These are phyloP conservation scores for Dothideomycetes sp. DNA, from an alignment of 2,329 filamentous ascomycete species.

Conservation along the genomic window DNA sequence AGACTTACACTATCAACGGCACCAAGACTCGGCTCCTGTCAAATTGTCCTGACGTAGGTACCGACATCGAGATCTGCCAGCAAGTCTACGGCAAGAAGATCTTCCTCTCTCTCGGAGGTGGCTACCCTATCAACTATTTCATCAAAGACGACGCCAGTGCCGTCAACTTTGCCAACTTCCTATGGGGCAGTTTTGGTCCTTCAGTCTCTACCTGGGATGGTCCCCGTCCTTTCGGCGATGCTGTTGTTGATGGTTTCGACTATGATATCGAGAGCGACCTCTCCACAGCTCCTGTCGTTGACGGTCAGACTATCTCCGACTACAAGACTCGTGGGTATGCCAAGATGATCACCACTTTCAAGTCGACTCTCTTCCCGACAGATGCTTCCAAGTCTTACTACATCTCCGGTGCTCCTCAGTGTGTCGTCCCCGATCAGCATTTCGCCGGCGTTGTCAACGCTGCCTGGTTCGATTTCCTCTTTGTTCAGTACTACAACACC, in stretches of 20 bases:
- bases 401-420: conserved; percentile 42
- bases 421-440: conserved; percentile 37
- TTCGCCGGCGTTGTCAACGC: conserved; percentile 32
- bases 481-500: conserved; percentile 40
- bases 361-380: conserved; percentile 29
- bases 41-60: conserved; percentile 54
- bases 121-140: conserved; percentile 50
- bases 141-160: conserved; percentile 40
- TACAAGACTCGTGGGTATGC: conserved; percentile 36
- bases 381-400: conserved; percentile 33
- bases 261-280: conserved; percentile 60
- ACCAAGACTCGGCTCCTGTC: conserved; percentile 33
- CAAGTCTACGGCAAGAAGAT: conserved; percentile 56
- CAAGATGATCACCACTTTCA: conserved; percentile 40
- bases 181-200: conserved; percentile 48
- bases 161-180: conserved; percentile 46
- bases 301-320: conserved; percentile 19
- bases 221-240: conserved; percentile 57
- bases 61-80: conserved; percentile 52
- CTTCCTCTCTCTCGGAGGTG: conserved; percentile 61
- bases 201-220: conserved; percentile 24
- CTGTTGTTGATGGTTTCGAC: conserved; percentile 65
- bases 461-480: conserved; percentile 37
- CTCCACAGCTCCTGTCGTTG: conserved; percentile 17
- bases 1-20: conserved; percentile 32